phyloP scores from a whole-genome alignment of 2,329 filamentous ascomycete species.

The Arthrinium puccinioides region DNA sequence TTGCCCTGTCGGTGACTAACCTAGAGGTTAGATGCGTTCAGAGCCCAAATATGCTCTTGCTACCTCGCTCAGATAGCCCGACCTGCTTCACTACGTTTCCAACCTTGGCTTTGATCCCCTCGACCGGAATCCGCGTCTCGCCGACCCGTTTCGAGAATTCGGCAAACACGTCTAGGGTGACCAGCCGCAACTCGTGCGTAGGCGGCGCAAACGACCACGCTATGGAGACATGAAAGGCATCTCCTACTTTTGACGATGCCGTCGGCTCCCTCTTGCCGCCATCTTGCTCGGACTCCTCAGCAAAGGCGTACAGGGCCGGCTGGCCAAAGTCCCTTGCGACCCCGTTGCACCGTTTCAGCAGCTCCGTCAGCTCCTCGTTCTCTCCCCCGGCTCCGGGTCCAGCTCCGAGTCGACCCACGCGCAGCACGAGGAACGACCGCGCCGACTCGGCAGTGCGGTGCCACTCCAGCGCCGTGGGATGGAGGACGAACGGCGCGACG shows the following conservation, averaged over 20 bases:
- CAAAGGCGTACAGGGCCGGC: conserved; percentile 58
- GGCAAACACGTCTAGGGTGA: conserved; percentile 25
- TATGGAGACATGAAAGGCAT: conserved; percentile 80
- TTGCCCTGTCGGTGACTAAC: no score
- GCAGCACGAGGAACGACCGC: conserved; percentile 80
- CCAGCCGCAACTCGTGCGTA: conserved; percentile 29
- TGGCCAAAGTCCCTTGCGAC: conserved; percentile 55
- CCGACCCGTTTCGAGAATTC: conserved; percentile 17
- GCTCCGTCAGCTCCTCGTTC: conserved; percentile 39
- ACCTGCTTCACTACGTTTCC: conserved; percentile 52
- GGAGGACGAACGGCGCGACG: conserved; percentile 33
- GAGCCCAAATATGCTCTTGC: not conserved
- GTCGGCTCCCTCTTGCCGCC: not conserved
- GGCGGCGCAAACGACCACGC: conserved; percentile 68
- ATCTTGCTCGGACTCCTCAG: conserved; percentile 7
- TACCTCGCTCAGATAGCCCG: not conserved
- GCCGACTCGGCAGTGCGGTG: conserved; percentile 48
- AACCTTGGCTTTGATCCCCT: conserved; percentile 65
- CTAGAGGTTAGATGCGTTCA: no score
- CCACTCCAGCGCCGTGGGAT: conserved; percentile 35
- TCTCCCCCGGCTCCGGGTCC: conserved; percentile 8
- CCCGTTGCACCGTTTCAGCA: conserved; percentile 63
- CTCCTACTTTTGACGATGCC: conserved; percentile 11
- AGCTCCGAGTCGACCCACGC: conserved; percentile 34
- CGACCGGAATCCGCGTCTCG: conserved; percentile 44